Conservation (phyloP, 164 flowering plant species). For the Magnolia changhungtana region DNA sequence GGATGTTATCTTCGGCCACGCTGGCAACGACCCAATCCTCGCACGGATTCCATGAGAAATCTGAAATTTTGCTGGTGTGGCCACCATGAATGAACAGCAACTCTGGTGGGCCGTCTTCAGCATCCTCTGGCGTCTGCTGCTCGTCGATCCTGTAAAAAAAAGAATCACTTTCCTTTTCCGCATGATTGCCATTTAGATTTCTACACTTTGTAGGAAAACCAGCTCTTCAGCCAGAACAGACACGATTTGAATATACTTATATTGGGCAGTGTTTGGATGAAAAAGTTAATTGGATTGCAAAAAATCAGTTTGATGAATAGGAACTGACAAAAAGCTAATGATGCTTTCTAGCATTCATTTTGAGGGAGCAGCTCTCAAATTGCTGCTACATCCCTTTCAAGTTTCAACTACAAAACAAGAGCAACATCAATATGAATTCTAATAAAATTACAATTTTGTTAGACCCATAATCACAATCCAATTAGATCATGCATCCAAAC, state of each 20-base stretch:
- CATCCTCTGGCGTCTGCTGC: constrained; percentile 88
- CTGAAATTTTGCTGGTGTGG: constrained; percentile 93
- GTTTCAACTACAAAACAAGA: too few species aligned
- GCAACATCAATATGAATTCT: too few species aligned
- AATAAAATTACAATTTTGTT: too few species aligned
- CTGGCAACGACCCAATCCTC: constrained; percentile 96
- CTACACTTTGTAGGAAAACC: not conserved
- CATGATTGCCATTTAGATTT: not conserved
- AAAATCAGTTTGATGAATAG: too few species aligned
- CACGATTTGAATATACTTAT: not conserved
- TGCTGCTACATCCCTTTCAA: too few species aligned
- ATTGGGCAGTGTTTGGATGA: not conserved
- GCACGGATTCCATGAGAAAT: constrained; percentile 97
- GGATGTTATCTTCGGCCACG: constrained; percentile 94
- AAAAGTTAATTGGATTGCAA: not conserved
- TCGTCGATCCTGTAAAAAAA: constrained; percentile 66
- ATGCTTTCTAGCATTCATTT: too few species aligned
- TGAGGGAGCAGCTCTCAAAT: too few species aligned
- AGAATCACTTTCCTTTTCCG: not conserved
- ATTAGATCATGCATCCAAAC: too few species aligned
- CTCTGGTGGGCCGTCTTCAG: constrained; percentile 98
- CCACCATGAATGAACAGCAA: constrained; percentile 95
- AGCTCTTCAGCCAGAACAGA: not conserved
- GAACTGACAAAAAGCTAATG: too few species aligned
- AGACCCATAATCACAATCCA: too few species aligned